Evolutionary conservation across 2,329 filamentous ascomycete genomes (phyloP).

Genomic region (Colletotrichum lentis): DNA sequence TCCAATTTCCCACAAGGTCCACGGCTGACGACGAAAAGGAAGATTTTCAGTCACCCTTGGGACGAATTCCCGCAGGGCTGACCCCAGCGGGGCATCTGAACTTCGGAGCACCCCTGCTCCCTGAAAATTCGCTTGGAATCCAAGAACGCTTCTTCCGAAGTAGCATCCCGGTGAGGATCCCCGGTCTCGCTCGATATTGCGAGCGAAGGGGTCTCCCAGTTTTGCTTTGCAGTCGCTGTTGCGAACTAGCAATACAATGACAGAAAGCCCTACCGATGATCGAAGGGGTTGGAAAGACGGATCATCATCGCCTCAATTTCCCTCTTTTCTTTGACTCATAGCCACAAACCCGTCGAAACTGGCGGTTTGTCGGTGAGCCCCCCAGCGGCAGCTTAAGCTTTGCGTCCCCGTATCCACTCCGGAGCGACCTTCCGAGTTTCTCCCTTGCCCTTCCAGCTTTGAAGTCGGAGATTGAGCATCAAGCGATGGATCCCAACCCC

Average conservation of each 20-base stretch:
- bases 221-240: slow-evolving; percentile 13
- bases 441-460: slow-evolving; percentile 31
- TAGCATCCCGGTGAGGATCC: slow-evolving; percentile 38
- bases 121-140: slow-evolving; percentile 21
- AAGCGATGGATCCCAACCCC: slow-evolving; percentile 36
- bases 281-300: slow-evolving; percentile 11
- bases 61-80: slow-evolving; percentile 36
- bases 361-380: slow-evolving; percentile 33
- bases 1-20: slow-evolving; percentile 37
- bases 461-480: slow-evolving; percentile 37
- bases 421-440: slow-evolving; percentile 25
- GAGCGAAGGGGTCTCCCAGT: slow-evolving; percentile 36
- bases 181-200: slow-evolving; percentile 27
- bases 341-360: slow-evolving; percentile 2
- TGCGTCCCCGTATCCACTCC: slow-evolving; percentile 34
- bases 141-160: slow-evolving; percentile 33
- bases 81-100: slow-evolving; percentile 37
- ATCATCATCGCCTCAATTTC: slow-evolving; percentile 11
- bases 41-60: slow-evolving; percentile 28
- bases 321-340: slow-evolving; percentile 26
- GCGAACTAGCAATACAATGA: slow-evolving; percentile 16
- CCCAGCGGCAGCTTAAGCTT: slow-evolving; percentile 32
- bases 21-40: slow-evolving; percentile 31
- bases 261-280: slow-evolving; percentile 12
- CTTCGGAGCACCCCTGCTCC: slow-evolving; percentile 32